Evolutionary conservation across 306 rosid species (phyloP).

Genomic region (apple (Malus domestica)): ASM211411v1 NC_041801.1:21668501-21669000

Average conservation of each 20-base stretch:
- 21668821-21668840: not conserved
- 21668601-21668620: not conserved
- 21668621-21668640: not conserved
- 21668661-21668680: not conserved
- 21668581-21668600: not conserved
- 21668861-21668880: not conserved
- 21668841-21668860: not conserved
- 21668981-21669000: not conserved
- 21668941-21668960: not conserved
- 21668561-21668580: not conserved
- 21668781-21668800: not conserved
- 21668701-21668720: not conserved
- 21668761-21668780: not conserved
- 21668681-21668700: not conserved
- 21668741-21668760: not conserved
- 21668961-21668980: not conserved
- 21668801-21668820: not conserved
- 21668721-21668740: not conserved
- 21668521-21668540: not conserved
- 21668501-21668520: not conserved
- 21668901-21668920: not conserved
- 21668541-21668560: not conserved
- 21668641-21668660: no score
- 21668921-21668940: not conserved
- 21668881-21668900: not conserved